Base-by-base conservation (phyloP, 2,329 filamentous ascomycete species). In the Sphaerostilbella broomeana region DNA sequence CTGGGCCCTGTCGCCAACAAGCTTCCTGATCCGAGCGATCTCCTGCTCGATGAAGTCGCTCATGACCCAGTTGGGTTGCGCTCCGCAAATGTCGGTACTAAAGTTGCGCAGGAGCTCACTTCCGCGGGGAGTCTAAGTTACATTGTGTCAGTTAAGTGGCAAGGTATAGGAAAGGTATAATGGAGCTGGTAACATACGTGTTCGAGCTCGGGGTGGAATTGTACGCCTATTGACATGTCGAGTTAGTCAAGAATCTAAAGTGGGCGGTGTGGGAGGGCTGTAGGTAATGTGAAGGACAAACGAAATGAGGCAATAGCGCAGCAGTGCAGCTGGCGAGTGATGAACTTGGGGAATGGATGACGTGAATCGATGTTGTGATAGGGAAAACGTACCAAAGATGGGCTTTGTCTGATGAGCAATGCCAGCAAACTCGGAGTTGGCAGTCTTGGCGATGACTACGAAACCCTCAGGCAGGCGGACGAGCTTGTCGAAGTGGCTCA, bases 401-500 rank as follows among this genome's bases (percentile, higher is more conserved):
- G 80, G 79, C 67, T 82, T 78, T 7, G 64, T 63, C 58, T 77
- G 57, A 57, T 88, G 83, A 13, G 81, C 84, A 51, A 90, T 94
- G 43, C 78, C 86, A 9, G 89, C 89, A 51, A 76, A 94, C 17
- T 81, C 77, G 1, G 84, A 79, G 65, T 92, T 94, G 35, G 69
- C 58, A 2, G 87, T 90, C 4, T 72, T 81, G 35, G 84, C 88
- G 51, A 95, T 77, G 12, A 73, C 79, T 44, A 75, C 65, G 58
- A 94, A 95, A 27, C 72, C 75, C 24, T 81, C 68, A 7, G 89
- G 89, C 26, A 95, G 69, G 40, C 73, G 67, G 26, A 73, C 73
- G 9, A 97, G 75, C 70, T 94, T 94, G 65, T 95, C 88, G 43
- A 80, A 81, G 60, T 97, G 90, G 50, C 77, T 84, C 89, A 95